Percentiles rank a stretch among this genome's conserved stretches.
Evolutionary conservation across 495 filamentous ascomycete genomes (phyloP).

Genomic region (Xylaria nigripes): DNA sequence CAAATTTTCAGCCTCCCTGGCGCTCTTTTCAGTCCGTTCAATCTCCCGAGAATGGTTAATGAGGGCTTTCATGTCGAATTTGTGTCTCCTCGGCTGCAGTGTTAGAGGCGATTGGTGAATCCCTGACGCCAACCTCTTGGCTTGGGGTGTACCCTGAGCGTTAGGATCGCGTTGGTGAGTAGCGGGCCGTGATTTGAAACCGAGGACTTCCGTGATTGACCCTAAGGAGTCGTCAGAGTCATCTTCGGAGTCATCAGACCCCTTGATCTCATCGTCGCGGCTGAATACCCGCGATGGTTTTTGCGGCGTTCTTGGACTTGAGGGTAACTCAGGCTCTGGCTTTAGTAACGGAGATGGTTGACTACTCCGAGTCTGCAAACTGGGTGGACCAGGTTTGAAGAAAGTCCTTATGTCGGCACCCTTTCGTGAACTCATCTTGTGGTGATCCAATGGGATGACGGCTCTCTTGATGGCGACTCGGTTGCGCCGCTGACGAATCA

Average conservation of each 20-base stretch:
- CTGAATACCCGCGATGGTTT: slow-evolving; percentile 19
- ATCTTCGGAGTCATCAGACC: slow-evolving; percentile 61
- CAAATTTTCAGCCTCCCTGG: slow-evolving; percentile 22
- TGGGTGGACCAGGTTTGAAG: slow-evolving; percentile 19
- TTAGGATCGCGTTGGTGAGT: slow-evolving; percentile 18
- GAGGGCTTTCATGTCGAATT: slow-evolving; percentile 58
- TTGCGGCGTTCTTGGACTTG: slow-evolving; percentile 25
- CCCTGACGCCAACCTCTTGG: slow-evolving; percentile 32
- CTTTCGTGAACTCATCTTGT: slow-evolving; percentile 8
- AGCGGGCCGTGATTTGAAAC: slow-evolving; percentile 15
- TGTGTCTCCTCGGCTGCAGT: slow-evolving; percentile 47
- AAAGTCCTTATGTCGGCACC: slow-evolving; percentile 29
- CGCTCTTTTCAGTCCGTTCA: slow-evolving; percentile 47
- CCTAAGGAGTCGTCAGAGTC: slow-evolving; percentile 42
- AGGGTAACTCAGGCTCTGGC: slow-evolving; percentile 12
- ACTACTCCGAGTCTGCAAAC: slow-evolving; percentile 9
- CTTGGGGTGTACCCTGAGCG: slow-evolving; percentile 27
- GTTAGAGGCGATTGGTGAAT: slow-evolving; percentile 36
- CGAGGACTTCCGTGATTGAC: slow-evolving; percentile 19
- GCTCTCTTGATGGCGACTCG: background rate
- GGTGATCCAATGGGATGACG: background rate
- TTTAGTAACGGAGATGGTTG: slow-evolving; percentile 9
- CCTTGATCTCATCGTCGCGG: slow-evolving; percentile 46
- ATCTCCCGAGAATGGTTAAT: slow-evolving; percentile 52
- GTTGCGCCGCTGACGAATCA: background rate